Evolutionary conservation across 1,284 basidiomycete genomes (phyloP), one percentile per base, ranked within the genome.

Genomic region (Cutaneotrichosporon dermatis): DNA sequence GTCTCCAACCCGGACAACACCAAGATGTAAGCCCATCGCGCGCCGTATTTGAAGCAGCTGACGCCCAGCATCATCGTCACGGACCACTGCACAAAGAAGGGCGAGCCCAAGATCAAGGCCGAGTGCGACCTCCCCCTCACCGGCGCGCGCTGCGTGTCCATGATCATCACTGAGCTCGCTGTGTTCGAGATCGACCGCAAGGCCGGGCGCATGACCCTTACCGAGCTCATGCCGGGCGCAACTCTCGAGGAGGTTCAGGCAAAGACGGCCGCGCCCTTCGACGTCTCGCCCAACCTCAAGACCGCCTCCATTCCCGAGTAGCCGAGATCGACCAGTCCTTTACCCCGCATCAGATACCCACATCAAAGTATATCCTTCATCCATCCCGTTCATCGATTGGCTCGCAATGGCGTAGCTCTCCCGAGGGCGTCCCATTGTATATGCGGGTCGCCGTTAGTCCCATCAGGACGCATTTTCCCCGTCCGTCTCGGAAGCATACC

Each of bases 121-220:
- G 79, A 87, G 70, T 94, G 91, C 74, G 81, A 83, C 8, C 82
- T 96, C 41, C 92, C 93, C n/a, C 80, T 96, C 35, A 96, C 93
- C 0, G 92, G 93, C 33, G 85, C 86, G 35, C 83, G 88, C 49
- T 85, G 90, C 51, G 90, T 95, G 59, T 89, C 87, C 78, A 84
- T 86, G 68, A 93, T 96, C 72, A 86, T 96, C 73, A 96, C 92
- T 2, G 92, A 96, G 71, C 82, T 94, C 69, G 79, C 76, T 46
- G 90, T 92, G 50, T 96, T 96, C 76, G 81, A 88, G 55, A 88
- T 95, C 36, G 88, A 95, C 76, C 83, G 89, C 57, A 81, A 80
- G 61, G 83, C 83, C 36, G 88, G 89, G 25, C 82, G 81, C 68
- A 80, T 96, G 72, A 84, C 84, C 46, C 81, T 95, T 64, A 84